Base-by-base conservation (phyloP, 1,284 basidiomycete species). In the Microbotryum lychnidis-dioicae region DNA sequence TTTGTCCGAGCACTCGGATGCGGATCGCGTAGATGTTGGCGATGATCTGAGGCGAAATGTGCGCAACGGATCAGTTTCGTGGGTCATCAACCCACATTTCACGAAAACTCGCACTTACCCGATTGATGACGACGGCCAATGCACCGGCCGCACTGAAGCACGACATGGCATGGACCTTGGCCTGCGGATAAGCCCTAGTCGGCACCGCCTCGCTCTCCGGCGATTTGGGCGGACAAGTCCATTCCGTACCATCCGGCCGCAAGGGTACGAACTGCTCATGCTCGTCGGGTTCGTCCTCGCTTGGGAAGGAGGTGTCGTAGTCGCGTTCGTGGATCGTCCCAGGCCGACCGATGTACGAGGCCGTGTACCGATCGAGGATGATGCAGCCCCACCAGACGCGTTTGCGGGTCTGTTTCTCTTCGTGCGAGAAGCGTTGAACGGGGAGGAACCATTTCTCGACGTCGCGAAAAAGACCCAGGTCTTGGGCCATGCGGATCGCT, bases 351-450 rank as follows among this genome's bases (percentile, higher is more conserved):
- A 89, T 89, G 74, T 89, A 89, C 29, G 85, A 81, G 60, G 84
- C 84, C 44, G 89, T 82, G 75, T 89, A 84, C 70, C 83, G 62
- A 49, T 69, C 88, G 81, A 91, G 82, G 50, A 86, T 76, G 50
- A 89, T 81, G 72, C 87, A 89, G 10, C 82, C 82, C 77, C 84
- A 89, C 89, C 89, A 91, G 37, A 89, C 84, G 54, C 87, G 77
- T 68, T 85, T 80, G 55, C 89, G 79, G 71, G 87, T 84, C 71
- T 87, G 82, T 67, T 88, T 79, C 75, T 89, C 85, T 72, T 79
- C 79, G 63, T 79, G 76, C 2, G 79, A 79, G 73, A 89, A 89
- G 48, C 87, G 72, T 57, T 77, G 77, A 53, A 84, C 63, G 77
- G 82, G 83, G 79, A 84, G 63, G 85, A 85, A 80, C 73, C 73